Evolutionary conservation across 2,329 filamentous ascomycete genomes (phyloP).

Genomic region (Trichophyton simii): DNA sequence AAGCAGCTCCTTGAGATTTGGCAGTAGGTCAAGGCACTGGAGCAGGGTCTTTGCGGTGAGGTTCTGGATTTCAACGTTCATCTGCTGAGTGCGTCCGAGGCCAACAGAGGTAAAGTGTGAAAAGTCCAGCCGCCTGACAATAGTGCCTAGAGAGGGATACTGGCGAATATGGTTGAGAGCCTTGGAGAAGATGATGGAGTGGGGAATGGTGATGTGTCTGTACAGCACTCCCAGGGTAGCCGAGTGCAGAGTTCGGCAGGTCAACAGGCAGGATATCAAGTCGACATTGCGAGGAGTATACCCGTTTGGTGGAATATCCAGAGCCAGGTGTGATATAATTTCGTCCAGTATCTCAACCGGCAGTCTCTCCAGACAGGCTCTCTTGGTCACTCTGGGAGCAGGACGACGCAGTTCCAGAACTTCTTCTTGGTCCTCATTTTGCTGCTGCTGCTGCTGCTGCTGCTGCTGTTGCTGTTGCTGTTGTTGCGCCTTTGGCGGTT

Average conservation of each 20-base stretch:
- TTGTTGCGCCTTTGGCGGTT: slow-evolving; percentile 15
- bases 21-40: slow-evolving; percentile 57
- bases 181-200: slow-evolving; percentile 73
- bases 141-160: slow-evolving; percentile 57
- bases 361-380: slow-evolving; percentile 51
- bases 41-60: slow-evolving; percentile 61
- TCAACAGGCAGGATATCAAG: slow-evolving; percentile 60
- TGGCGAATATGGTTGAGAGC: slow-evolving; percentile 57
- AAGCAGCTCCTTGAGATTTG: slow-evolving; percentile 64
- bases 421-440: background rate
- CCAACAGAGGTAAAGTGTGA: slow-evolving; percentile 75
- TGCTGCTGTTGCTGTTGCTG: slow-evolving; percentile 4
- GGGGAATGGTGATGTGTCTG: slow-evolving; percentile 66
- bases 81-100: slow-evolving; percentile 60
- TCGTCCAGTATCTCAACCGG: slow-evolving; percentile 58
- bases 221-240: slow-evolving; percentile 65
- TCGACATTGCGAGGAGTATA: slow-evolving; percentile 66
- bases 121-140: slow-evolving; percentile 70
- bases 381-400: slow-evolving; percentile 18
- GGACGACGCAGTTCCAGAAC: background rate
- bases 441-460: slow-evolving; percentile 12
- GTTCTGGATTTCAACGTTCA: slow-evolving; percentile 63
- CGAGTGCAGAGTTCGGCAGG: slow-evolving; percentile 61
- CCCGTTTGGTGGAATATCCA: slow-evolving; percentile 64
- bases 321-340: slow-evolving; percentile 61